Conservation (phyloP, 2,329 filamentous ascomycete species). For the Pseudopyricularia cyperi region DNA sequence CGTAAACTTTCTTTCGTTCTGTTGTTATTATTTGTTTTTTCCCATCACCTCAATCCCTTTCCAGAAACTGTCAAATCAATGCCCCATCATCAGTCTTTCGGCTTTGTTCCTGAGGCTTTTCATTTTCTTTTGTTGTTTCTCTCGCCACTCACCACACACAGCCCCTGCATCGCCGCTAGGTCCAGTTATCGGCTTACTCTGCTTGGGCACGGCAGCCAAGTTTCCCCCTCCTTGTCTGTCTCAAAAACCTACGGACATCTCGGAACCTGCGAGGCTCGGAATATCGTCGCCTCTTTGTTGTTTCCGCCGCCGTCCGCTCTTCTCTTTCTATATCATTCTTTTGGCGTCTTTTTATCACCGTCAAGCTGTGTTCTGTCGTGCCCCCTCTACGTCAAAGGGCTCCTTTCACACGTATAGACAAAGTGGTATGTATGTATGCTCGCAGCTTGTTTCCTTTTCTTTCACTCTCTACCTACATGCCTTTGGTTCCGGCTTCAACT, state of each 20-base stretch:
- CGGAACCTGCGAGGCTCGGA: not conserved
- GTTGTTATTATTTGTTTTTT: no score
- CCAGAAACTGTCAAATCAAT: no score
- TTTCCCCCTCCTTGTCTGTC: not conserved
- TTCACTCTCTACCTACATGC: not conserved
- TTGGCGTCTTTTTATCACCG: not conserved
- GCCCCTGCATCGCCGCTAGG: no score
- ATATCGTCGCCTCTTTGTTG: not conserved
- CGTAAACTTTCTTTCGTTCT: not conserved
- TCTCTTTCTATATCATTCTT: not conserved
- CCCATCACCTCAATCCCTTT: no score
- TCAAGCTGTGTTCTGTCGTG: not conserved
- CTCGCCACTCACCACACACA: no score
- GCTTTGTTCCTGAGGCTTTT: no score
- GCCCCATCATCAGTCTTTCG: no score
- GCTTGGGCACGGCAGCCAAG: no score
- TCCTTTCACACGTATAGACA: no score
- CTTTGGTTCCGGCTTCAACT: not conserved
- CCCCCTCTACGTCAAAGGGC: not conserved
- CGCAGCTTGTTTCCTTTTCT: not conserved
- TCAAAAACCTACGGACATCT: not conserved
- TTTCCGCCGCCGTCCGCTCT: not conserved
- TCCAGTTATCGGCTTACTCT: no score
- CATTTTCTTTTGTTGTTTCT: no score
- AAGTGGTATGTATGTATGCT: not conserved